Conservation (phyloP, 2,329 filamentous ascomycete species). For the Aspergillus pseudoterreus region DNA sequence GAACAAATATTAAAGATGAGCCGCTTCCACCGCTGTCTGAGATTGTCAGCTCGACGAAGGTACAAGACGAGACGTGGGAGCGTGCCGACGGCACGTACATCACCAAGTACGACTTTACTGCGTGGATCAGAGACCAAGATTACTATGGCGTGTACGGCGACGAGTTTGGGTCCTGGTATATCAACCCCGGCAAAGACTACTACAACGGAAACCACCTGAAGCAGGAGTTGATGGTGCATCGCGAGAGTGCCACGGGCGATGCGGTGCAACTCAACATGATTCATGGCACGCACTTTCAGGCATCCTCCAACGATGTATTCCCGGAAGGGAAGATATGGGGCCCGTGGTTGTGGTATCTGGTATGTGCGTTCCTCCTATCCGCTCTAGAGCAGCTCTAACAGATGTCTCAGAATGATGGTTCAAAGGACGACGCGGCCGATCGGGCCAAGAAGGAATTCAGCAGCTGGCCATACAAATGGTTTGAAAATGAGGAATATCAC, state of each 20-base stretch:
- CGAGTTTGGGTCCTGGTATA: conserved; percentile 50
- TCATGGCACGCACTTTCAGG: conserved; percentile 50
- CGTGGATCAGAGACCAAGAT: conserved; percentile 38
- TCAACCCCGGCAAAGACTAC: conserved; percentile 51
- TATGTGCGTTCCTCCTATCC: conserved; percentile 1
- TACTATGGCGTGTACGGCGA: conserved; percentile 51
- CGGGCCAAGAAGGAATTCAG: conserved; percentile 41
- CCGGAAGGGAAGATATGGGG: conserved; percentile 43
- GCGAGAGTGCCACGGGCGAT: conserved; percentile 50
- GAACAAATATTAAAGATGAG: conserved; percentile 46
- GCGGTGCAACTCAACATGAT: conserved; percentile 54
- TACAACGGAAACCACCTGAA: conserved; percentile 53
- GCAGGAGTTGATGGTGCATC: conserved; percentile 52
- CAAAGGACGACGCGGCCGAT: conserved; percentile 39
- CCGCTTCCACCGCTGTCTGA: conserved; percentile 43
- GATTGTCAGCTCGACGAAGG: conserved; percentile 44
- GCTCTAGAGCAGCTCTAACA: neutral
- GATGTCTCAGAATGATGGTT: conserved; percentile 43
- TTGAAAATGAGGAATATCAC: conserved; percentile 46
- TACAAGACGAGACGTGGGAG: conserved; percentile 55
- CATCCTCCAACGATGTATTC: conserved; percentile 33
- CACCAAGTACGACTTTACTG: conserved; percentile 51
- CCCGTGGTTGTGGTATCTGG: conserved; percentile 44
- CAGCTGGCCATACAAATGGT: conserved; percentile 50
- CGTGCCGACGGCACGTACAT: conserved; percentile 47